Evolutionary conservation across 2,329 filamentous ascomycete species (phyloP), one percentile per base, ranked within the genome.

Genomic region (Coniochaeta prunicola): DNA sequence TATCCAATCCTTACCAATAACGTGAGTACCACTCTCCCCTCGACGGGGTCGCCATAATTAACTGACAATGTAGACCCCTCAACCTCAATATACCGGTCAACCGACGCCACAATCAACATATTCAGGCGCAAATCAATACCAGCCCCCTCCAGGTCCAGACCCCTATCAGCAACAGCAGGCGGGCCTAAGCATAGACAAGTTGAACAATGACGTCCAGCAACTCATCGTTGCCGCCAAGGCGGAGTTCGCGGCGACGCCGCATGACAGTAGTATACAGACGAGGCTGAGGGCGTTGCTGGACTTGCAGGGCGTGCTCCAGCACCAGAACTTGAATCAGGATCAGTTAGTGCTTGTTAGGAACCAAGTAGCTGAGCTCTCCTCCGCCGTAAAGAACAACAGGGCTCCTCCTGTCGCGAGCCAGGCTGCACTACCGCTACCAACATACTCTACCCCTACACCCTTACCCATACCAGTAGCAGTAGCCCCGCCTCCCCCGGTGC

Each of bases 251-350:
- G 84, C 84, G 64, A 91, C 87, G 71, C 88, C 89, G 61, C 84
- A 87, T 78, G 90, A 96, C 78, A 75, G 80, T 74, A 84, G 85
- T 74, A 81, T 91, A 70, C 88, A 91, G 71, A 87, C 85, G 69
- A 90, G 89, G 75, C 78, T 96, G 69, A 90, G 91, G 76, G 91
- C 92, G 63, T 83, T 97, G 66, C 78, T 92, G 74, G 90, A 94
- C 73, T 82, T 97, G 64, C 91, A 96, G 76, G 85, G 81, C 65
- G 84, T 93, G 64, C 78, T 97, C 69, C 86, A 90, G 72, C 87
- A 81, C 66, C 89, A 91, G 73, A 86, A 87, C 69, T 80, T 96
- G 71, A 88, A 88, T 60, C 85, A 86, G 67, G 87, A 92, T 69
- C 90, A 96, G 76, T 82, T 96, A 70, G 86, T 89, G 74, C 84